These are phyloP conservation scores for Penicillium sp. DNA, from an alignment of 2,329 filamentous ascomycete species.

Conservation along the genomic window DNA sequence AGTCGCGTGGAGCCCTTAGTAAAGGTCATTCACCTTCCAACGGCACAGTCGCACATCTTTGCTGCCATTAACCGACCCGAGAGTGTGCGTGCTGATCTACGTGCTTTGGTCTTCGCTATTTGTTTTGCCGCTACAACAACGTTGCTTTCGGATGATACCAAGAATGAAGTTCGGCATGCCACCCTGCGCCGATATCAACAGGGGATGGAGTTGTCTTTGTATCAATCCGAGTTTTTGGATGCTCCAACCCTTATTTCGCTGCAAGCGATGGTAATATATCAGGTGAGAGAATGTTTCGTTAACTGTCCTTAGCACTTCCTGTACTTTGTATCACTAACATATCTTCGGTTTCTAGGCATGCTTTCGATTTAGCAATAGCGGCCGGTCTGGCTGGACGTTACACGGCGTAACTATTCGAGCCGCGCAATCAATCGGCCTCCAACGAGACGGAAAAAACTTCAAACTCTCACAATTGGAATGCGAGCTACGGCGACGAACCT, in stretches of 20 bases:
- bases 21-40: slow-evolving; percentile 32
- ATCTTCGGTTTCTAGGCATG: slow-evolving; percentile 14
- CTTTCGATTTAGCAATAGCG: slow-evolving; percentile 22
- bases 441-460: slow-evolving; percentile 53
- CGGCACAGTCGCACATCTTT: slow-evolving; percentile 27
- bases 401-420: slow-evolving; percentile 54
- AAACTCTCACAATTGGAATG: slow-evolving; percentile 51
- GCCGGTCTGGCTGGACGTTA: slow-evolving; percentile 46
- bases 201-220: slow-evolving; percentile 41
- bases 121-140: slow-evolving; percentile 27
- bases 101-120: slow-evolving; percentile 30
- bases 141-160: slow-evolving; percentile 17
- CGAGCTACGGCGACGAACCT: slow-evolving; percentile 54
- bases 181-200: slow-evolving; percentile 24
- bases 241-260: slow-evolving; percentile 35
- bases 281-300: slow-evolving; percentile 26
- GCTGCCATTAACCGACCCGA: slow-evolving; percentile 27
- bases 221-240: slow-evolving; percentile 43
- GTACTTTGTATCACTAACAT: not conserved
- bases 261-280: slow-evolving; percentile 39
- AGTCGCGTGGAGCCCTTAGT: slow-evolving; percentile 28
- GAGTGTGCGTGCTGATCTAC: slow-evolving; percentile 18
- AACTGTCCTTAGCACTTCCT: no score
- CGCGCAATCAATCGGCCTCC: slow-evolving; percentile 50
- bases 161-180: slow-evolving; percentile 10